Base-by-base conservation (phyloP, 2,329 filamentous ascomycete genomes). In the Pochonia chlamydosporia region DNA sequence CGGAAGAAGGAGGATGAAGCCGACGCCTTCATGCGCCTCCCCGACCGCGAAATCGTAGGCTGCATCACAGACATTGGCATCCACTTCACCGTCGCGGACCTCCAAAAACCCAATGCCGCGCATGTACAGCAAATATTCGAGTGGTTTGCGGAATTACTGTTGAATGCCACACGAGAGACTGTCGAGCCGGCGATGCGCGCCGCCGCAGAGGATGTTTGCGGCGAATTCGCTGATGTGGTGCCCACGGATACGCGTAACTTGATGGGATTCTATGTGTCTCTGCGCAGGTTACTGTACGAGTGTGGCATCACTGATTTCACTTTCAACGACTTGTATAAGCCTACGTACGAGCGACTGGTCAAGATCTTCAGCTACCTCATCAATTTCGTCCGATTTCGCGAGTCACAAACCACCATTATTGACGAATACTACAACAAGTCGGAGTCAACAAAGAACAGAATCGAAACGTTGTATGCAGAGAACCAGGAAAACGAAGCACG, bases 301-400 rank as follows among this genome's bases (percentile, higher is more conserved):
- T 97, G 93, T 63, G 90, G 90, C 40, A 88, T 99, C 57, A 85
- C 84, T 52, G 93, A 99, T 67, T 96, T 99, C 60, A 89, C 87
- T 30, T 96, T 97, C 68, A 84, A 84, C 50, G 93, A 99, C 65
- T 74, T 99, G 5, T 92, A 95, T 64, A 87, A 86, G 64, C 93
- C 93, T 14, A 95, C 89, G 1, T 88, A 95, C 62, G 86, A 89
- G 49, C 87, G 93, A 39, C 78, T 97, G 13, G 86, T 92, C 60
- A 95, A 93, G 71, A 95, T 97, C 60, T 93, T 99, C 65, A 95
- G 89, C 54, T 96, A 96, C 68, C 81, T 97, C 54, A 99, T 99
- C 74, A 99, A 99, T 70, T 99, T 99, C 68, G 91, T 97, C 56
- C 84, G 93, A 45, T 99, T 97, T 70, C 87, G 93, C 58, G 91